phyloP scores from a whole-genome alignment of 2,329 filamentous ascomycete genomes.

The Penicillium hesseltinei region DNA sequence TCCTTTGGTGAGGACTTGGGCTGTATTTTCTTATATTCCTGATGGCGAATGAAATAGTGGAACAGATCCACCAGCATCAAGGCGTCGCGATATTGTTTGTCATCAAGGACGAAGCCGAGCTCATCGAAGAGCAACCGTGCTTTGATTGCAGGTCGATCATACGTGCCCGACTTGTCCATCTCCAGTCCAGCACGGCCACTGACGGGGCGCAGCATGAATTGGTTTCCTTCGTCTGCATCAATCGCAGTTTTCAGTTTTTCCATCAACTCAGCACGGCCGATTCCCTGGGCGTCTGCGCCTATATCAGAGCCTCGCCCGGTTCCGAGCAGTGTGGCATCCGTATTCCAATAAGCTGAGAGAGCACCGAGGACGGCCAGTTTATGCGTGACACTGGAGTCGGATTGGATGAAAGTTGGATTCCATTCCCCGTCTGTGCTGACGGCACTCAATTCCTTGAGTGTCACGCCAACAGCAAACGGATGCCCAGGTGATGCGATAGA shows the following conservation, averaged over 20 bases:
- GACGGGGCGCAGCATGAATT: constrained; percentile 94
- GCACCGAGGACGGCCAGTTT: constrained; percentile 90
- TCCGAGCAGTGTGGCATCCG: constrained; percentile 79
- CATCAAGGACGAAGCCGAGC: constrained; percentile 94
- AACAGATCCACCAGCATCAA: constrained; percentile 98
- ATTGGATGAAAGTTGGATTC: constrained; percentile 94
- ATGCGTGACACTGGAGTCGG: constrained; percentile 77
- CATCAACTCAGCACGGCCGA: constrained; percentile 72
- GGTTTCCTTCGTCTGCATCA: constrained; percentile 71
- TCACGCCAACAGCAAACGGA: constrained; percentile 89
- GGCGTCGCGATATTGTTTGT: constrained; percentile 94
- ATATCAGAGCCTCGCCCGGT: constrained; percentile 71
- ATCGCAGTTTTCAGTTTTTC: constrained; percentile 76
- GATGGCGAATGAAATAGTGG: constrained; percentile 96
- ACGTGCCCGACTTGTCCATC: constrained; percentile 85
- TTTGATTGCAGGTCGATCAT: constrained; percentile 80
- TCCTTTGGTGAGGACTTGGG: constrained; percentile 83
- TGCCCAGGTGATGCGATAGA: constrained; percentile 92
- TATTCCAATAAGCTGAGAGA: constrained; percentile 96
- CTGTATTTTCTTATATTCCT: constrained; percentile 92
- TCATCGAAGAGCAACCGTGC: constrained; percentile 92
- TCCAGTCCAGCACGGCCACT: constrained; percentile 93
- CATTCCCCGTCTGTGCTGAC: constrained; percentile 93
- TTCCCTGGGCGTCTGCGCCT: constrained; percentile 56
- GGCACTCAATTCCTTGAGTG: constrained; percentile 93